Base-by-base conservation (phyloP, 805 yeast genomes). In the Teunomyces pallodes region DNA sequence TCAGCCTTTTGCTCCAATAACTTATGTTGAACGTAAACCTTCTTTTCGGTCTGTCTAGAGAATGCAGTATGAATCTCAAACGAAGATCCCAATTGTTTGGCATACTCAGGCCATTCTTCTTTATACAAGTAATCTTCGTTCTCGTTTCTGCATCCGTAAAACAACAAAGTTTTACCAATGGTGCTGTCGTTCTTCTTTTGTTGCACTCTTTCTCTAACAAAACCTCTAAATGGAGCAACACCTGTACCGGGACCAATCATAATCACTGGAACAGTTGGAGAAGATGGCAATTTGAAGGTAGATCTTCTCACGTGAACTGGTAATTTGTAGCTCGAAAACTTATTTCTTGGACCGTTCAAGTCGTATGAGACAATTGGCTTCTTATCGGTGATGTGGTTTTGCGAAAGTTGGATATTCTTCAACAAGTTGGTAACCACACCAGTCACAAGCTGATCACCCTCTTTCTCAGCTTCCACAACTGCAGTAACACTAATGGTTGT, bases 181-280 rank as follows among this genome's bases (percentile, higher is more conserved):
- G 54, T 56, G 52, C 57, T 58, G 9, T 57, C 60, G 32, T 61
- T 56, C 42, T 60, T 51, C 74, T 79, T 46, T 66, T 66, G 48
- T 67, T 81, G 55, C n/a, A 84, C 87, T 60, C 91, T 85, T 65
- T 92, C 99, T 72, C 95, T 84, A 32, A 92, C 69, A 57, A 92
- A 92, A 3, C 96, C 99, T 73, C 99, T 84, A 76, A 94, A 89
- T 52, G 99, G 99, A 8, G 99, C 98, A 44, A 92, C 92, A 67
- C 99, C 99, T 3, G 99, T 94, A 55, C 99, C 99, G 41, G 99
- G 98, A 27, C 99, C 99, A 61, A 92, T 79, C 86, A 91, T 81
- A 59, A 92, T 90, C 17, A 92, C 78, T 13, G 98, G 97, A 29
- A 84, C 82, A 3, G 80, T 68, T 29, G 95, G 86, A 62, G 89